Evolutionary conservation across 805 yeast genomes (phyloP).

Genomic region (Kodamaea laetipori): DNA sequence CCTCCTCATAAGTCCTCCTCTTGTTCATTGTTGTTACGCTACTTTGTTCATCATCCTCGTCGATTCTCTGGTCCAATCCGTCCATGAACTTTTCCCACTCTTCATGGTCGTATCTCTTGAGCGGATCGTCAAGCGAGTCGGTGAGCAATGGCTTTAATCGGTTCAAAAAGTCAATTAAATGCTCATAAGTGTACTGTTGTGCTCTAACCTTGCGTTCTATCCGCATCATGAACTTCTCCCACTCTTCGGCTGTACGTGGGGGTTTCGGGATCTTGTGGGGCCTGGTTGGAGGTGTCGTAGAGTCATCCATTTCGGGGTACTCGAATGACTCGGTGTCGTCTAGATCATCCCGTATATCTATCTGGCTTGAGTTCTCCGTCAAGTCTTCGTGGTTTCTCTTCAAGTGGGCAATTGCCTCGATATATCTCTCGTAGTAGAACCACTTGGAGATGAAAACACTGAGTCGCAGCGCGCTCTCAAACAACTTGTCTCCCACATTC

Average conservation of each 20-base stretch:
- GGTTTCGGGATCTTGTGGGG: conserved; percentile 3
- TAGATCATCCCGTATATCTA: conserved; percentile 3
- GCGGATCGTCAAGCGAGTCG: conserved; percentile 42
- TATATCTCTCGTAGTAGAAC: conserved; percentile 8
- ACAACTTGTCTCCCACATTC: conserved; percentile 64
- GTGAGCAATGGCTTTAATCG: conserved; percentile 31
- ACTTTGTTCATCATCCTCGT: neutral
- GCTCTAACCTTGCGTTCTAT: conserved; percentile 11
- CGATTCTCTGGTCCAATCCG: conserved; percentile 26
- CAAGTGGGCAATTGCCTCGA: conserved; percentile 3
- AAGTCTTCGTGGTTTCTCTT: conserved; percentile 11
- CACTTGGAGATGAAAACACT: conserved; percentile 14
- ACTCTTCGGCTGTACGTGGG: conserved; percentile 6
- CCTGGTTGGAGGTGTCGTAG: neutral
- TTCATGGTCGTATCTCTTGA: conserved; percentile 46
- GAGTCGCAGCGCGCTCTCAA: conserved; percentile 29
- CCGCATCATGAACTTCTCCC: conserved; percentile 4
- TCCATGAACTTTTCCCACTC: conserved; percentile 52
- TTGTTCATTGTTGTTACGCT: neutral
- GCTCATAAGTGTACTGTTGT: conserved; percentile 19
- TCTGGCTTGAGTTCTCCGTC: conserved; percentile 8
- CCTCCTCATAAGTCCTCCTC: conserved; percentile 11
- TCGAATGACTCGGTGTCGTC: conserved; percentile 1
- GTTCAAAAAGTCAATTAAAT: conserved; percentile 31
- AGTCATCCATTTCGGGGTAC: neutral